Evolutionary conservation across 352 stramenopile genomes (phyloP), one percentile per base, ranked within the genome.

Genomic region (Globisporangium camurandrum): DNA sequence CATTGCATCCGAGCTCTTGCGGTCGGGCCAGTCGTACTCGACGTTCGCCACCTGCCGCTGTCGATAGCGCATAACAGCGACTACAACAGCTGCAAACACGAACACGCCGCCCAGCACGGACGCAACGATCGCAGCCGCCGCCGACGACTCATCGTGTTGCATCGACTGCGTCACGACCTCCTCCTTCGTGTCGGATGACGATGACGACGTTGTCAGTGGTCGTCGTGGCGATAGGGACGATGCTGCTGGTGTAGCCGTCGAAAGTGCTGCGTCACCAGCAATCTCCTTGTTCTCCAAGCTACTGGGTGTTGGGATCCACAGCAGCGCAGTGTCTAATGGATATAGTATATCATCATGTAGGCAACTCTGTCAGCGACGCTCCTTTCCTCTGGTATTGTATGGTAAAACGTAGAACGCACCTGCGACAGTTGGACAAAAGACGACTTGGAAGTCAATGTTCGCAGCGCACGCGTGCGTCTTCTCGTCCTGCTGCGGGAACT

Each of bases 391-490:
- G n/a, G n/a, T n/a, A n/a, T n/a, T n/a, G n/a, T n/a, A n/a, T n/a
- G n/a, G n/a, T n/a, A n/a, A n/a, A n/a, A n/a, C n/a, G n/a, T n/a
- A n/a, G n/a, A n/a, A n/a, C n/a, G 17, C 40, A 19, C 52, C 54
- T 22, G 33, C 51, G 31, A 59, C 34, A 16, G 50, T 19, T 0
- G 72, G 67, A 26, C 73, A 85, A 57, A 85, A 85, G 27, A 64
- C 68, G 44, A 86, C 59, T 7, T 57, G 48, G 45, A 81, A 70
- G 6, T 61, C 57, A 24, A 65, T 62, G 23, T 47, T 56, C 11
- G 61, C 57, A 2, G 46, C 7, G 34, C 77, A 89, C 26, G 46
- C 56, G 55, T 79, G 66, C 12, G 71, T 87, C 58, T 87, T 87
- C 33, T 23, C 49, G 40, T 71, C 51, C 31, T 90, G 59, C 28